Evolutionary conservation across 1,139 yeast genomes (phyloP).

Genomic region (Candida sp.): DNA sequence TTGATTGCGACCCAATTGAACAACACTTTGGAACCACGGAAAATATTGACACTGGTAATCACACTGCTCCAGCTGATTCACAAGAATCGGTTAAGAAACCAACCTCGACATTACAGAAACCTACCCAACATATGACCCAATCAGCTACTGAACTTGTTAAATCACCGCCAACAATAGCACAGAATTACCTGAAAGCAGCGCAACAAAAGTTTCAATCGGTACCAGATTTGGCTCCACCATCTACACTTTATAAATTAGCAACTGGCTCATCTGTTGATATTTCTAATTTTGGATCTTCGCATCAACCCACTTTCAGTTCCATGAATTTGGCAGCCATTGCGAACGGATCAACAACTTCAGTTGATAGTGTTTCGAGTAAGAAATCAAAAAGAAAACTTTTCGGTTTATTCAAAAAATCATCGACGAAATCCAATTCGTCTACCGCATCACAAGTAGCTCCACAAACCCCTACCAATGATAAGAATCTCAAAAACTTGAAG

Average conservation of each 20-base stretch:
- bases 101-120: neutral
- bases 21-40: neutral
- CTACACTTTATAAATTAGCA: conserved; percentile 22
- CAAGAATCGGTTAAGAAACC: neutral
- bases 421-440: conserved; percentile 6
- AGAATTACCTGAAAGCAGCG: conserved; percentile 1
- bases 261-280: conserved; percentile 42
- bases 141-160: neutral
- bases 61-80: neutral
- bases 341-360: conserved; percentile 5
- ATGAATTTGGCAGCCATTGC: conserved; percentile 2
- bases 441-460: neutral
- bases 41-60: neutral
- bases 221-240: conserved; percentile 19
- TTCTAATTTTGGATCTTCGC: conserved; percentile 37
- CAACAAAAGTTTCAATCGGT: conserved; percentile 17
- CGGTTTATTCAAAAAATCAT: conserved; percentile 17
- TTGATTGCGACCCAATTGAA: neutral
- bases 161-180: neutral
- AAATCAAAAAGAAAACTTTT: conserved; percentile 14
- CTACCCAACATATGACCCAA: neutral
- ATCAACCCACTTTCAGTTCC: conserved; percentile 35
- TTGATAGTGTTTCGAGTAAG: conserved; percentile 3
- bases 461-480: neutral
- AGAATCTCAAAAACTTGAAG: conserved; percentile 8